Evolutionary conservation across 345 rosid genomes (phyloP), one percentile per base, ranked within the genome.

Genomic region (Pseudoturritis turrita): DNA sequence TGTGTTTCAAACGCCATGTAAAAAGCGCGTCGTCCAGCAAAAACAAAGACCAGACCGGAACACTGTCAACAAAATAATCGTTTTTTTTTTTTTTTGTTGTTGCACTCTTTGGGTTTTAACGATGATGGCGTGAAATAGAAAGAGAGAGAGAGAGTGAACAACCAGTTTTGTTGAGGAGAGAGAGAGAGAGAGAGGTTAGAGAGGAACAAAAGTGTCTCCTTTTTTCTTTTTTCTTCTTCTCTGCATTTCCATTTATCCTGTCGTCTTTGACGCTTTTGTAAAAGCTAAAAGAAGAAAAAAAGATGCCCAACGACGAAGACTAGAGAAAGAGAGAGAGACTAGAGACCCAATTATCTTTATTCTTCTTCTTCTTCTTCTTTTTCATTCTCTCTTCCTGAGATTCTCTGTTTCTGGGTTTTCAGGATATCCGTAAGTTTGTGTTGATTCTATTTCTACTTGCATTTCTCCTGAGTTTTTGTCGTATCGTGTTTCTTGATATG

Each of bases 231-330:
- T n/a, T n/a, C n/a, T n/a, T 29, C 60, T 52, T 70, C 76, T 15
- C 72, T 64, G 67, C 71, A 63, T 69, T 68, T 52, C 14, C 14
- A 53, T 64, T 69, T 57, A 70, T 70, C 71, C 18, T 70, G 72
- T 75, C 74, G 67, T 75, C 65, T 68, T 77, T 77, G 71, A 77
- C 72, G 62, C 76, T 77, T 76, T 77, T 77, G 76, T 57, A 64
- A 77, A 70, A 70, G 76, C 72, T 70, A 55, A 64, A 55, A 68
- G 37, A 31, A 60, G 26, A 3, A 46, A 37, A 60, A 63, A 69
- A 70, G 76, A 76, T 70, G 55, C 53, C 26, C 23, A 70, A 70
- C 61, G 52, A 76, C 67, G 62, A 77, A 57, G 76, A 76, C 72
- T 77, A 64, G 67, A 56, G 31, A 67, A 4, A 61, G 17, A 52